A percentile compares a stretch with the other conserved stretches of the same genome.
Evolutionary conservation across 2,329 filamentous ascomycete species (phyloP).

Genomic region (Thielaviopsis populi): DNA sequence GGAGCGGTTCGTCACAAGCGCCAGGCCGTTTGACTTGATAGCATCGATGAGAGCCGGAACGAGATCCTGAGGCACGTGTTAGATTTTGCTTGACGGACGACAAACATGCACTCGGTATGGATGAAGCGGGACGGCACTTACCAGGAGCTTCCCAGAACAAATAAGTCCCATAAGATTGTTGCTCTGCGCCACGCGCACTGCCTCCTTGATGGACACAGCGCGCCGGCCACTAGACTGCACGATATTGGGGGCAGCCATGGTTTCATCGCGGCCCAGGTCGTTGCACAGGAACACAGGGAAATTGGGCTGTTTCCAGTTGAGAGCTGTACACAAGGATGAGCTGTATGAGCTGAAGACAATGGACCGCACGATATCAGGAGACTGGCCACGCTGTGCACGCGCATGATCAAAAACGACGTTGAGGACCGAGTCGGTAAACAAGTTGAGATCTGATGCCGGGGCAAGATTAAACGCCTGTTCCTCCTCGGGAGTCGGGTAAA

Average conservation of each 20-base stretch:
- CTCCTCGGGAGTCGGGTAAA: slow-evolving; percentile 67
- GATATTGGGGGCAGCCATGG: slow-evolving; percentile 26
- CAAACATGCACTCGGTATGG: neutral
- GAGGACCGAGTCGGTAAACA: slow-evolving; percentile 70
- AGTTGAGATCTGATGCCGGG: slow-evolving; percentile 69
- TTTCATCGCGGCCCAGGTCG: slow-evolving; percentile 50
- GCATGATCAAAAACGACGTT: slow-evolving; percentile 85
- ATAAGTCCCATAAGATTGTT: slow-evolving; percentile 99
- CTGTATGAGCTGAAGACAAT: slow-evolving; percentile 94
- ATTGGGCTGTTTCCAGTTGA: slow-evolving; percentile 99
- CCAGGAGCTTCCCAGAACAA: slow-evolving; percentile 72
- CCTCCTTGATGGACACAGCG: slow-evolving; percentile 83
- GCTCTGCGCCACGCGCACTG: slow-evolving; percentile 77
- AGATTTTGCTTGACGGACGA: neutral
- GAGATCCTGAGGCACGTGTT: slow-evolving; percentile 50
- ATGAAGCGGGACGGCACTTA: slow-evolving; percentile 31
- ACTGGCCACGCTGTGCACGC: slow-evolving; percentile 46
- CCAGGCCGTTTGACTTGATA: slow-evolving; percentile 86
- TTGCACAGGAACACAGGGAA: slow-evolving; percentile 95
- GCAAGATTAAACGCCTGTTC: slow-evolving; percentile 55
- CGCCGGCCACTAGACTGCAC: slow-evolving; percentile 48
- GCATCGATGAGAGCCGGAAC: slow-evolving; percentile 83
- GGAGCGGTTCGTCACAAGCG: slow-evolving; percentile 78
- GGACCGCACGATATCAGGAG: slow-evolving; percentile 61
- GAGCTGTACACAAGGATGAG: slow-evolving; percentile 70